Conservation (phyloP, 768 basidiomycete species). For the Hysterangium stoloniferum region DNA sequence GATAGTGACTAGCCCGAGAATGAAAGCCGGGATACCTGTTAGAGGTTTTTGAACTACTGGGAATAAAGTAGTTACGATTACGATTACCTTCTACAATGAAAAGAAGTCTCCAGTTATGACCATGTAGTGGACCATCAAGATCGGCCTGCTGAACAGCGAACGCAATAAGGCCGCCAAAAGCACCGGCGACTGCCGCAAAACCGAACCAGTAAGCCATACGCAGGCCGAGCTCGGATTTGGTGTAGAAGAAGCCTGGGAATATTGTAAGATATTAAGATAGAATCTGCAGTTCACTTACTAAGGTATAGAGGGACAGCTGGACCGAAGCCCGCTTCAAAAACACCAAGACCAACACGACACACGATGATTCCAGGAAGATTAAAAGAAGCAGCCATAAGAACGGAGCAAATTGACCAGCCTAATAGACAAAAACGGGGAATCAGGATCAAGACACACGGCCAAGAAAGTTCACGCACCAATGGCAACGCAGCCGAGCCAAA, state of each 20-base stretch:
- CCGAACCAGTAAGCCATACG: constrained; percentile 80
- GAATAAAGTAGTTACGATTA: neutral
- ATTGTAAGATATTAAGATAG: neutral
- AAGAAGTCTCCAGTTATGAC: constrained; percentile 53
- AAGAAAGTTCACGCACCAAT: constrained; percentile 25
- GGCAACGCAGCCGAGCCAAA: constrained; percentile 59
- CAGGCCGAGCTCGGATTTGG: constrained; percentile 62
- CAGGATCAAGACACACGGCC: neutral
- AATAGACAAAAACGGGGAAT: neutral
- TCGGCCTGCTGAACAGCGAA: constrained; percentile 66
- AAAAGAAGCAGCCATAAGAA: constrained; percentile 61
- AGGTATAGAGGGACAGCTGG: constrained; percentile 74
- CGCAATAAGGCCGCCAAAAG: constrained; percentile 79
- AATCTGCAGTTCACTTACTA: constrained; percentile 36
- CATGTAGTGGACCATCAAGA: constrained; percentile 18
- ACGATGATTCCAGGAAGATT: constrained; percentile 52
- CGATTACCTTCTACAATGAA: constrained; percentile 61
- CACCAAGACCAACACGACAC: constrained; percentile 54
- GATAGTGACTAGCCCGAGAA: constrained; percentile 51
- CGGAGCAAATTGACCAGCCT: constrained; percentile 69
- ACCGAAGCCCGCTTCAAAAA: constrained; percentile 74
- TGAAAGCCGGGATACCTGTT: constrained; percentile 59
- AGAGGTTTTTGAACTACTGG: neutral
- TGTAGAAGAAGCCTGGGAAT: constrained; percentile 63
- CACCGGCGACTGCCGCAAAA: constrained; percentile 77